Base-by-base conservation (phyloP, 805 yeast genomes). In the Metschnikowia anglica region DNA sequence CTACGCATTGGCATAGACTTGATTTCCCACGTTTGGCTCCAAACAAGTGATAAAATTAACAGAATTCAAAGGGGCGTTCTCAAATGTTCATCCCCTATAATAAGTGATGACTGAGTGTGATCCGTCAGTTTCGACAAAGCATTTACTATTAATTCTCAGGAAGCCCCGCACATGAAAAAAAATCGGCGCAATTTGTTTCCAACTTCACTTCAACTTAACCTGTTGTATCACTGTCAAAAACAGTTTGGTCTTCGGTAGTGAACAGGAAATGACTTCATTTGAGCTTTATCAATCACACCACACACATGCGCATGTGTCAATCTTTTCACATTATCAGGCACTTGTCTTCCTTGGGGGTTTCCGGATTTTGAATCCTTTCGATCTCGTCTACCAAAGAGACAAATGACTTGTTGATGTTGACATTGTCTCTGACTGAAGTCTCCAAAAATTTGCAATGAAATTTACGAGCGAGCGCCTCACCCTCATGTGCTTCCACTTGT, bases 361-460 rank as follows among this genome's bases (percentile, higher is more conserved):
- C 62, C 1, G 74, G 85, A 49, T 81, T 80, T 57, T 81, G 82
- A 43, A 74, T 72, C 45, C 69, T 66, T 60, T 85, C 93, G 49
- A 87, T 83, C 43, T 66, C 68, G 33, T 65, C 72, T 38, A 70
- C 61, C 81, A 49, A 87, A 59, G 72, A 63, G 49, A 83, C 80
- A 59, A 87, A 86, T 12, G 83, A 80, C 51, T 69, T 51, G 60
- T 59, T 58, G 26, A 76, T 66, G 55, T 75, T 74, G 35, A 66
- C 56, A 52, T 74, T 70, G 48, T 70, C 69, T 48, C 71, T 70
- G 11, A 77, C 80, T 4, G 74, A 66, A 34, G 79, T 73, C 56
- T 76, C 81, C 37, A 73, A 55, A 48, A 67, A 75, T 34, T 65
- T 63, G 47, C 77, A 70, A 21, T 70, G 68, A 48, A 74, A 75